Base-by-base conservation (phyloP, 75 land plant species). In the Cunninghamia lanceolata region DNA sequence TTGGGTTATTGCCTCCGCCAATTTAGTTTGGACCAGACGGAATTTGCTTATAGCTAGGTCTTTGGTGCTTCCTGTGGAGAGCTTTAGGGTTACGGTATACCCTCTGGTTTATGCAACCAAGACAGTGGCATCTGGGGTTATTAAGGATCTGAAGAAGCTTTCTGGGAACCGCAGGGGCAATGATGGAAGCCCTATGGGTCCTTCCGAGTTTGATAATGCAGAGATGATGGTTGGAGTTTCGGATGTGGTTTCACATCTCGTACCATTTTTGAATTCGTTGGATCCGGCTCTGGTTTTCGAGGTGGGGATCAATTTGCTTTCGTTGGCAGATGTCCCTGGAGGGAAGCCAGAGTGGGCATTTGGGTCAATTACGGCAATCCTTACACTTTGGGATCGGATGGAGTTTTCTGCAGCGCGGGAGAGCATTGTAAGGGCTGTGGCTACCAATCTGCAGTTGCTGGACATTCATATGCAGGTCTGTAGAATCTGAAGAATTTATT, bases 331-430 rank as follows among this genome's bases (percentile, higher is more conserved):
- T 91, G 99, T 96, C 35, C 99, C 99, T 66, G 99, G 99, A 16
- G 99, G 99, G 46, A 98, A 98, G 90, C 97, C 99, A 0, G 99
- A 98, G 89, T 98, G 99, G 99, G 99, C 99, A 77, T 95, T 99
- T 4, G 93, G 94, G 17, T 94, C 99, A 32, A 95, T 95, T 83
- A 95, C 94, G 42, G 97, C 99, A 7, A 92, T 98, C 46, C 93
- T 98, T 30, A 98, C 97, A 15, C 93, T 98, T 16, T 98, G 99
- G 99, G 99, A 98, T 76, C 85, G 99, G 43, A 99, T 95, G 87
- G 99, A 98, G 82, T 98, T 93, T 56, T 92, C 90, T 36, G 93
- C 99, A 77, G 99, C 99, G 0, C 91, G 99, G 79, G 99, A 98
- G 87, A 98, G 95, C 87, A 98, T 98, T 85, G 99, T 98, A 32